Evolutionary conservation across 768 basidiomycete species (phyloP).

Genomic region (Lactarius quietus): DNA sequence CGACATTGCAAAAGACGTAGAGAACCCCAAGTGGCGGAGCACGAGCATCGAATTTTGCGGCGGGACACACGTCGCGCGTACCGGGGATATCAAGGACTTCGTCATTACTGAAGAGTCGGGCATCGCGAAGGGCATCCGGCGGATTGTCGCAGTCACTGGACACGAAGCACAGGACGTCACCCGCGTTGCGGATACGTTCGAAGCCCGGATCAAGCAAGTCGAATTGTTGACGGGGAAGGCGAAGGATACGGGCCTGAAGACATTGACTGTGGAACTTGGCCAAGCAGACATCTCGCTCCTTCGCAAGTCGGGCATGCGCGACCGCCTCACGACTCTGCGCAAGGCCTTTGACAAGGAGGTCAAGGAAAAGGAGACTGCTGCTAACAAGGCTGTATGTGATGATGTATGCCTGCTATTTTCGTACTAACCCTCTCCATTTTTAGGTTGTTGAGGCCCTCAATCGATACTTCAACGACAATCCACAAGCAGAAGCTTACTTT

Average conservation of each 20-base stretch:
- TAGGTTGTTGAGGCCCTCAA: conserved; percentile 70
- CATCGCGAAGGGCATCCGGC: conserved; percentile 96
- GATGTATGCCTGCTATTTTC: neutral
- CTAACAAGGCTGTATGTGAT: conserved; percentile 67
- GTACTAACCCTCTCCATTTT: neutral
- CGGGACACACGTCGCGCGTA: conserved; percentile 98
- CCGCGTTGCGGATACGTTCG: conserved; percentile 60
- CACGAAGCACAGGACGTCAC: conserved; percentile 85
- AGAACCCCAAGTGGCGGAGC: conserved; percentile 84
- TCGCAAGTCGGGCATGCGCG: conserved; percentile 74
- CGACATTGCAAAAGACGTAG: conserved; percentile 79
- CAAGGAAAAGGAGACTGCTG: conserved; percentile 75
- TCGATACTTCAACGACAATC: conserved; percentile 74
- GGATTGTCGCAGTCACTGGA: conserved; percentile 92
- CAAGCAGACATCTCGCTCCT: conserved; percentile 88
- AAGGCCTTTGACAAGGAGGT: conserved; percentile 81
- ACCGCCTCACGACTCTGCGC: conserved; percentile 64
- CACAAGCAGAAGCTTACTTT: conserved; percentile 65
- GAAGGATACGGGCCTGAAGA: conserved; percentile 86
- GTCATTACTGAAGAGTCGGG: conserved; percentile 94
- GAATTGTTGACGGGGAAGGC: conserved; percentile 64
- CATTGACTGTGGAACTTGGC: conserved; percentile 74
- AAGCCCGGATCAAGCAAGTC: conserved; percentile 57
- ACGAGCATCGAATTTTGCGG: conserved; percentile 98
- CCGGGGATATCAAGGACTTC: conserved; percentile 96